These are phyloP conservation scores for Coleophoma crateriformis DNA, from an alignment of 2,329 filamentous ascomycete species.

Conservation along the genomic window DNA sequence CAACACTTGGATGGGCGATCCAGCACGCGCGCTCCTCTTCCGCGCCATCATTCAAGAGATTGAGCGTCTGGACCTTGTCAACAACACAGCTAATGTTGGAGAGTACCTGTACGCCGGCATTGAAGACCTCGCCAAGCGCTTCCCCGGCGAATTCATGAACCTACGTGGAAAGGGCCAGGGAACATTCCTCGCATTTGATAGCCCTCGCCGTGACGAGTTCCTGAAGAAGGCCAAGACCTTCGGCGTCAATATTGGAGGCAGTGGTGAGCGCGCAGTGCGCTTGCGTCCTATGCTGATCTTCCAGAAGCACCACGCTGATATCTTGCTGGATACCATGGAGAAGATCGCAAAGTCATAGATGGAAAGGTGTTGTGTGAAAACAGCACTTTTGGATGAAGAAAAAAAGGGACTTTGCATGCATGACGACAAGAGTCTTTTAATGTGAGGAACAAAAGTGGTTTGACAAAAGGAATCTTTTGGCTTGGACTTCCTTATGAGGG, in stretches of 20 bases:
- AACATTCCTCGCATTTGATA: conserved; percentile 79
- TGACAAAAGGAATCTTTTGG: no score
- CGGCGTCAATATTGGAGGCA: conserved; percentile 75
- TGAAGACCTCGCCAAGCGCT: conserved; percentile 55
- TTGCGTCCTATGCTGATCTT: conserved; percentile 80
- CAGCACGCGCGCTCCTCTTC: conserved; percentile 71
- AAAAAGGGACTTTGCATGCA: no score
- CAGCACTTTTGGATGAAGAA: no score
- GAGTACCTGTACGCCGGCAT: conserved; percentile 64
- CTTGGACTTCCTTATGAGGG: no score
- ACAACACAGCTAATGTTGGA: conserved; percentile 55
- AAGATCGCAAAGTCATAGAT: conserved; percentile 32
- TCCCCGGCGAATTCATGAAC: conserved; percentile 66
- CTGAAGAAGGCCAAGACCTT: conserved; percentile 64
- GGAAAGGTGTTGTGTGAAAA: no score
- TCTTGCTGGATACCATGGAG: conserved; percentile 73
- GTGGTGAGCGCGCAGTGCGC: conserved; percentile 62
- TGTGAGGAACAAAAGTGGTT: no score
- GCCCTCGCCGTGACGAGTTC: conserved; percentile 62
- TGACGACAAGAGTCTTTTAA: no score
- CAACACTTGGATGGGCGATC: conserved; percentile 86
- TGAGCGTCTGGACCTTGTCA: conserved; percentile 60
- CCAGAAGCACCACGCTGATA: conserved; percentile 83
- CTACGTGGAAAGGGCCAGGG: conserved; percentile 71
- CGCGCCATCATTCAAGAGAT: conserved; percentile 74